Base-by-base conservation (phyloP, 306 rosid species). In the Quercus parvula region DNA sequence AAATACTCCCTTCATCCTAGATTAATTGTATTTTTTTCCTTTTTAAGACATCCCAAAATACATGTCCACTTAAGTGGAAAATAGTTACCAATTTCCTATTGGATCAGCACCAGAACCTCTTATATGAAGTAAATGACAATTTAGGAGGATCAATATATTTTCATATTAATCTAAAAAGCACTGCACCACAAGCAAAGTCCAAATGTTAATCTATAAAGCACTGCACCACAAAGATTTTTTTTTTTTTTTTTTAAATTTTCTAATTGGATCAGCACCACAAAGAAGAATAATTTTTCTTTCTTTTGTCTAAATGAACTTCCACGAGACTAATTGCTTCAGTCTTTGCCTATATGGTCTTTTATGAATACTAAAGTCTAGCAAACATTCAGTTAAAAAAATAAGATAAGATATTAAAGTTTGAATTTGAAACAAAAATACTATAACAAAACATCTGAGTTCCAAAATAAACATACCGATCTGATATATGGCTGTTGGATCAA, bases 401-500 rank as follows among this genome's bases (percentile, higher is more conserved):
- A 49, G 11, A 49, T 49, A 49, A 49, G 54, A 13, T 17, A 15
- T 31, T 28, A 30, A 24, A 66, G 71, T 31, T 33, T 33, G 38
- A 18, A 68, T 19, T 19, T 33, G 17, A 68, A 35, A 68, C 52
- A 68, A 38, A 38, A 56, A 76, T 30, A 35, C 33, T 64, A 20
- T 14, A 55, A 71, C 33, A 52, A 30, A 77, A 58, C 31, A 33
- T 38, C 68, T 69, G 63, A 78, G 63, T 71, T 70, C 75, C 59
- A 61, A 28, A 24, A 25, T 69, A 76, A 74, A 86, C 95, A 78
- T 91, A 94, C 97, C 85, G 96, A 85, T 91, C 93, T 88, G 70
- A 93, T 28, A 80, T 75, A 93, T 70, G 98, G 99, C 66, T 90
- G 98, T 87, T 96, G 97, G 80, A 93, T 24, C 79, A 96, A 62